Conservation (phyloP, 306 rosid species). For the Corylus heterophylla region DNA sequence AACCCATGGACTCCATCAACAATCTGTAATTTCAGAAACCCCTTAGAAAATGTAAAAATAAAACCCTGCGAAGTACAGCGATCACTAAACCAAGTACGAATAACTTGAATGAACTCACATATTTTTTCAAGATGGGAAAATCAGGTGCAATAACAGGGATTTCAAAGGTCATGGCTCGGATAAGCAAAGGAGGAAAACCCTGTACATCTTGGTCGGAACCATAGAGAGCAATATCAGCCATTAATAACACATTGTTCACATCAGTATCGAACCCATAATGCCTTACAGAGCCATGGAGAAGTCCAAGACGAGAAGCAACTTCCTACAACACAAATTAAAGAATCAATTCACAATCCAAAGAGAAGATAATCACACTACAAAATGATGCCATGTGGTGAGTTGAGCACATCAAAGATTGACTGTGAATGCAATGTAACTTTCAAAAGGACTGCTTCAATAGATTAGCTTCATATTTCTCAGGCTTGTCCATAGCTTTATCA, state of each 20-base stretch:
- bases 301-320: constrained; percentile 85
- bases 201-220: constrained; percentile 92
- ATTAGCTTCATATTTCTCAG: background rate
- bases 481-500: background rate
- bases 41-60: constrained; percentile 24
- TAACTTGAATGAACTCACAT: constrained; percentile 57
- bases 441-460: constrained; percentile 20
- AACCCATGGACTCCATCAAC: constrained; percentile 76
- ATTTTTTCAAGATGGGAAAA: constrained; percentile 68
- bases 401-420: constrained; percentile 21
- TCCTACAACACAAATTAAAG: constrained; percentile 55
- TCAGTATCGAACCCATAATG: constrained; percentile 81
- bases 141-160: constrained; percentile 86
- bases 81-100: constrained; percentile 26
- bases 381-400: constrained; percentile 13
- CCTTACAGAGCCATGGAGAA: constrained; percentile 69
- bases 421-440: constrained; percentile 3
- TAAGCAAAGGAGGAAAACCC: constrained; percentile 86
- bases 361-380: constrained; percentile 19
- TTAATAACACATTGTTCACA: constrained; percentile 63
- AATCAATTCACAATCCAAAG: constrained; percentile 31
- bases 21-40: constrained; percentile 48
- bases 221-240: constrained; percentile 91
- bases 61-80: constrained; percentile 17
- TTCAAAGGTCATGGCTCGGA: constrained; percentile 85